Evolutionary conservation across 805 yeast genomes (phyloP), one percentile per base, ranked within the genome.

Genomic region (Wickerhamiella brachini): DNA sequence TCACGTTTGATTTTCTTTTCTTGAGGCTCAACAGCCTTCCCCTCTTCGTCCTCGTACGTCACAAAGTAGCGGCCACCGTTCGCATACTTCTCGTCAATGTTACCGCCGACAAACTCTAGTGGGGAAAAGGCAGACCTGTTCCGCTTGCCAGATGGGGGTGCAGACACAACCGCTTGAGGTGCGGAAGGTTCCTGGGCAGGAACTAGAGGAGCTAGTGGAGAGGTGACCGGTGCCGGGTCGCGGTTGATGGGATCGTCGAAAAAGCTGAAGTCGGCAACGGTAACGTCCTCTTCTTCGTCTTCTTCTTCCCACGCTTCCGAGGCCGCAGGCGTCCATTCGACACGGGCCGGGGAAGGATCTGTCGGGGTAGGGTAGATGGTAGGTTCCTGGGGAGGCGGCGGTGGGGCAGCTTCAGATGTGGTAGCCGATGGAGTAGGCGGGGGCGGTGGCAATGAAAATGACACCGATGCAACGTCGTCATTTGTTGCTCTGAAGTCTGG

Each of bases 61-160:
- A 84, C 85, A 62, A 80, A 88, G 62, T 85, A 90, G 61, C 89
- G 84, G 1, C 98, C 98, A 5, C 98, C 98, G 56, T 75, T 75
- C 12, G 82, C 81, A 60, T 90, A 90, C 61, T 90, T 90, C 51
- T 84, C 79, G 62, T 90, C 97, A 41, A 90, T 80, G 12, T 15
- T 47, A 49, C 38, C 9, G 39, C 24, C 45, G 22, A 15, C 23
- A 1, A 20, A 18, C 45, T 34, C 43, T 15, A 42, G 43, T 2
- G 49, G 39, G 8, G 47, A 26, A 20, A 45, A 45, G 7, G 22
- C 44, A 3, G 38, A 45, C 9, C 39, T 17, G 12, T 29, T n/a
- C 23, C 39, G 17, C 21, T 22, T 17, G 23, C n/a, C 47, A 5
- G 18, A 5, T 23, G 17, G 5, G 17, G 18, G 24, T 15, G 15